These are phyloP conservation scores for Cladophialophora yegresii DNA, from an alignment of 2,329 filamentous ascomycete species.

Conservation along the genomic window DNA sequence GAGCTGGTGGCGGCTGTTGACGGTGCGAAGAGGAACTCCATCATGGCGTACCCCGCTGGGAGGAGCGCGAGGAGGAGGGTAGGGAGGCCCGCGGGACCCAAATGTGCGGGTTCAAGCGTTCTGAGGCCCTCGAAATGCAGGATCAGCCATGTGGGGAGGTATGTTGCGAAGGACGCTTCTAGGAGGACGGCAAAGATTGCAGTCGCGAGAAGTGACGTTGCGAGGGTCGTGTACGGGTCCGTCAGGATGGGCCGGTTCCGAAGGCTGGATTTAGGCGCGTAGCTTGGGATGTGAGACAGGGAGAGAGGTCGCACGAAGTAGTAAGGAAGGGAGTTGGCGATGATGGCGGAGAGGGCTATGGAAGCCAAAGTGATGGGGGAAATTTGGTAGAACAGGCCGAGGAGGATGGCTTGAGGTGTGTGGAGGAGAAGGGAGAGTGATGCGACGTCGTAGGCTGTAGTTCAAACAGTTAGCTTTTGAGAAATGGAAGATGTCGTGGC, in stretches of 20 bases:
- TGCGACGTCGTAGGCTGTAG: slow-evolving; percentile 64
- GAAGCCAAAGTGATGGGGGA: slow-evolving; percentile 61
- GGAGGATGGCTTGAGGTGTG: slow-evolving; percentile 73
- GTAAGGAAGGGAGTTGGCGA: slow-evolving; percentile 72
- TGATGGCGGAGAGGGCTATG: slow-evolving; percentile 67
- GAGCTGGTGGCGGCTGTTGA: slow-evolving; percentile 52
- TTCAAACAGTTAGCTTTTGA: background rate
- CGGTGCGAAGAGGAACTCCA: slow-evolving; percentile 71
- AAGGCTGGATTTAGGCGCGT: slow-evolving; percentile 44
- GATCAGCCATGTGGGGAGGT: slow-evolving; percentile 71
- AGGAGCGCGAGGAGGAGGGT: slow-evolving; percentile 57
- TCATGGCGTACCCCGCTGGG: slow-evolving; percentile 70
- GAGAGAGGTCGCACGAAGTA: slow-evolving; percentile 70
- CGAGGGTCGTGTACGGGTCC: slow-evolving; percentile 63
- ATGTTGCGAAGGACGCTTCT: slow-evolving; percentile 67
- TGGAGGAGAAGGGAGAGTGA: slow-evolving; percentile 70
- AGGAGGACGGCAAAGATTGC: slow-evolving; percentile 74
- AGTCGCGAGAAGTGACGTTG: slow-evolving; percentile 68
- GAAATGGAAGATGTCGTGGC: background rate
- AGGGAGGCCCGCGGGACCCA: slow-evolving; percentile 57
- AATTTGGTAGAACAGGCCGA: slow-evolving; percentile 75
- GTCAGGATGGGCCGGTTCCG: slow-evolving; percentile 66
- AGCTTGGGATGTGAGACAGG: slow-evolving; percentile 61
- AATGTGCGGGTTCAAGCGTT: slow-evolving; percentile 68
- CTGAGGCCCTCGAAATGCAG: slow-evolving; percentile 72